These are phyloP conservation scores for Uronychia setigera DNA, from an alignment of 73 alveolate genomes.

Conservation along the genomic window DNA sequence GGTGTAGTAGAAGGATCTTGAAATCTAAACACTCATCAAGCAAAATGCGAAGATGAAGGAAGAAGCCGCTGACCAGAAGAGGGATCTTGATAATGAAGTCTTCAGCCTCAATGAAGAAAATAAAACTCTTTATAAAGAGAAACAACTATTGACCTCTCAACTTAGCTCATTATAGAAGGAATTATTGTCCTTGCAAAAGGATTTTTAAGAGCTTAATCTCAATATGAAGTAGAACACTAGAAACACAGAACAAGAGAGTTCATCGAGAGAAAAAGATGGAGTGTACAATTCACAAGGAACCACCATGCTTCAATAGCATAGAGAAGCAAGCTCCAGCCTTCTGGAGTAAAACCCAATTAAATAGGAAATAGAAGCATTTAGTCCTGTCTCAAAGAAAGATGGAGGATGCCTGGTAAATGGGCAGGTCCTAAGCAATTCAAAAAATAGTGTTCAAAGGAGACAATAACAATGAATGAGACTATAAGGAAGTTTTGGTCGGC, in stretches of 20 bases:
- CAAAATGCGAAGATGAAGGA: no score
- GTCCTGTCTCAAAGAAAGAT: background rate
- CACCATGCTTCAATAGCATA: background rate
- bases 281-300: background rate
- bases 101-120: background rate
- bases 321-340: background rate
- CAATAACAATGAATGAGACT: no score
- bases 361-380: background rate
- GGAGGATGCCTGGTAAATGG: no score
- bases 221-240: no score
- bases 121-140: background rate
- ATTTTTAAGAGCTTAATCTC: background rate
- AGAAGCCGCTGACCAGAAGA: background rate
- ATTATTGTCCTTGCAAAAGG: background rate
- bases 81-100: background rate
- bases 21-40: no score
- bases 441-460: no score
- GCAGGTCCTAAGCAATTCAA: no score
- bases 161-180: background rate
- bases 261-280: background rate
- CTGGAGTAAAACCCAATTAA: no score
- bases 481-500: no score
- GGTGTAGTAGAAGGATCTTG: no score
- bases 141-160: background rate
- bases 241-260: no score